Conservation (phyloP, 1,284 basidiomycete species). For the Cerioporus squamosus region DNA sequence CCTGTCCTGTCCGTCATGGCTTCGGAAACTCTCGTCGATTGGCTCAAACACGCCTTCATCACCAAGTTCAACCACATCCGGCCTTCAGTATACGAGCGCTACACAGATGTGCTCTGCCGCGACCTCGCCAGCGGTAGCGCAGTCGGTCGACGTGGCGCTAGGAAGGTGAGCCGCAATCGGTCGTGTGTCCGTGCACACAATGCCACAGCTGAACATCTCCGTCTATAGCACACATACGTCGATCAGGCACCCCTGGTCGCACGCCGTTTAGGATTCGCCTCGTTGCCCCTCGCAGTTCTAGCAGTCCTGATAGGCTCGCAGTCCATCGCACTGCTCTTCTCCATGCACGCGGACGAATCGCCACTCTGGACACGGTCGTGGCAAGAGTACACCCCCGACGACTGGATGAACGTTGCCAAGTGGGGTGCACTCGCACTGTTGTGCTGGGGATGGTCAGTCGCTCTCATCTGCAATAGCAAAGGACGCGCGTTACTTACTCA, state of each 20-base stretch:
- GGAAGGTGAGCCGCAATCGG: slow-evolving; percentile 56
- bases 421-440: slow-evolving; percentile 68
- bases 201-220: background rate
- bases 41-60: slow-evolving; percentile 99
- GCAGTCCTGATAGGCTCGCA: slow-evolving; percentile 90
- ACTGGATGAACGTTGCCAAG: slow-evolving; percentile 60
- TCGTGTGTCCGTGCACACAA: background rate
- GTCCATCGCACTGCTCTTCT: slow-evolving; percentile 69
- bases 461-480: background rate
- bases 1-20: slow-evolving; percentile 90
- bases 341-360: slow-evolving; percentile 47
- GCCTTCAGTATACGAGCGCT: slow-evolving; percentile 94
- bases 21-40: slow-evolving; percentile 96
- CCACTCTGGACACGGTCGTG: slow-evolving; percentile 42
- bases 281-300: slow-evolving; percentile 90
- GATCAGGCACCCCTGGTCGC: slow-evolving; percentile 96
- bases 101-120: slow-evolving; percentile 94
- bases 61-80: slow-evolving; percentile 98
- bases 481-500: too few relatives aligned
- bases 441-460: slow-evolving; percentile 79
- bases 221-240: slow-evolving; percentile 79
- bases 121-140: slow-evolving; percentile 88
- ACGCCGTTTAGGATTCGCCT: slow-evolving; percentile 91
- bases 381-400: slow-evolving; percentile 45
- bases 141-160: slow-evolving; percentile 64